Conservation (phyloP, 164 flowering plant species). For the Akebia trifoliata region DNA sequence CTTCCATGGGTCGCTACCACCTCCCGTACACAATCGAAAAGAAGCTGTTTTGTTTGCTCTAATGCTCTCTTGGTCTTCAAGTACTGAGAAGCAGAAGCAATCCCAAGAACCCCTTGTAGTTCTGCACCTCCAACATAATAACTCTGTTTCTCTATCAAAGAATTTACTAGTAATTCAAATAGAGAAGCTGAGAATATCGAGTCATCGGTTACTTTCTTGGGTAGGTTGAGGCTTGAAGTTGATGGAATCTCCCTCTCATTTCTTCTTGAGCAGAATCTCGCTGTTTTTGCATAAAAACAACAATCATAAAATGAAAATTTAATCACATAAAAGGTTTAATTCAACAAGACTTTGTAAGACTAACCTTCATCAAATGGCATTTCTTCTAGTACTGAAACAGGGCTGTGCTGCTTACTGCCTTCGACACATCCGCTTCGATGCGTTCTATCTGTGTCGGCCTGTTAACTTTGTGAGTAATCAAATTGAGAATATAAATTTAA, state of each 20-base stretch:
- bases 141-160: slow-evolving; percentile 21
- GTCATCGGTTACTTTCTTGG: slow-evolving; percentile 25
- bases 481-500: background rate
- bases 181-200: slow-evolving; percentile 35
- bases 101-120: slow-evolving; percentile 12
- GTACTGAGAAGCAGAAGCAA: slow-evolving; percentile 17
- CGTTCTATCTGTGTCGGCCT: slow-evolving; percentile 28
- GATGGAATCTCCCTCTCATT: slow-evolving; percentile 13
- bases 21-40: slow-evolving; percentile 39
- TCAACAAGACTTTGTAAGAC: too few species aligned
- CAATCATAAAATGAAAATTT: background rate
- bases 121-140: slow-evolving; percentile 7
- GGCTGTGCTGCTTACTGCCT: slow-evolving; percentile 42
- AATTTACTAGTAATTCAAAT: slow-evolving; percentile 23
- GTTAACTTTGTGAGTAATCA: slow-evolving; percentile 14
- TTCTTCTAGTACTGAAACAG: slow-evolving; percentile 49
- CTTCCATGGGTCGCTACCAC: slow-evolving; percentile 17
- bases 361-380: slow-evolving; percentile 15
- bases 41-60: slow-evolving; percentile 22
- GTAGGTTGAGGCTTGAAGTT: slow-evolving; percentile 9
- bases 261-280: slow-evolving; percentile 2
- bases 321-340: too few species aligned
- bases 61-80: slow-evolving; percentile 18
- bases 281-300: slow-evolving; percentile 18
- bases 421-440: slow-evolving; percentile 21